These are phyloP conservation scores for Tolypocladium ovalisporum DNA, from an alignment of 2,329 filamentous ascomycete species.

Conservation along the genomic window DNA sequence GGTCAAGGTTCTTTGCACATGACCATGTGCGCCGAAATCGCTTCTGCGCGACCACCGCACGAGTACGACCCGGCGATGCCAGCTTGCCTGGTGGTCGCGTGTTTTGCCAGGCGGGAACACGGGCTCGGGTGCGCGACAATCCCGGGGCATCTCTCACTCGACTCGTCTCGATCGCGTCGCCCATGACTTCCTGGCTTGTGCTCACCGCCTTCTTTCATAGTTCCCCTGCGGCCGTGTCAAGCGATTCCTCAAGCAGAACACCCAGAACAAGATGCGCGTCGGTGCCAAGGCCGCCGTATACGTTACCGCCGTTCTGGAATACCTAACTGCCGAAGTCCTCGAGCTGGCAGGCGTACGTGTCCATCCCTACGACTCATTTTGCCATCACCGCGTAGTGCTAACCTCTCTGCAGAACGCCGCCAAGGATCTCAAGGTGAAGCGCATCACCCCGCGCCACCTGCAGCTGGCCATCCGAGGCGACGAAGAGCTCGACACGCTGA, in stretches of 20 bases:
- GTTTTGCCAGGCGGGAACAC: not conserved
- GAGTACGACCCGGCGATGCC: not conserved
- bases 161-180: not conserved
- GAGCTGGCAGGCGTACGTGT: constrained; percentile 78
- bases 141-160: not conserved
- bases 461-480: constrained; percentile 97
- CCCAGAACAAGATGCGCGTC: constrained; percentile 99
- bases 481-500: constrained; percentile 94
- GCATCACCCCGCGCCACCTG: constrained; percentile 94
- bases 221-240: constrained; percentile 99
- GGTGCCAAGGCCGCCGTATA: constrained; percentile 98
- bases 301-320: constrained; percentile 95
- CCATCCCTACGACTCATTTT: constrained; percentile 1
- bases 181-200: not conserved
- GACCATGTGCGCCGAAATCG: not conserved
- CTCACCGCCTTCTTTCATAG: constrained; percentile 35
- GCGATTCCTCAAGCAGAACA: constrained; percentile 98
- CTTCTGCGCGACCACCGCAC: not conserved
- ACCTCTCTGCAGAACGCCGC: constrained; percentile 62
- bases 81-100: not conserved
- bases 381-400: constrained; percentile 8
- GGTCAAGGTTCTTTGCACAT: not conserved
- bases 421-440: constrained; percentile 99
- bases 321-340: constrained; percentile 93
- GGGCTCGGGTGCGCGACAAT: not conserved